phyloP scores from a whole-genome alignment of 257 asterid genomes.

The Misopates orontium region DNA sequence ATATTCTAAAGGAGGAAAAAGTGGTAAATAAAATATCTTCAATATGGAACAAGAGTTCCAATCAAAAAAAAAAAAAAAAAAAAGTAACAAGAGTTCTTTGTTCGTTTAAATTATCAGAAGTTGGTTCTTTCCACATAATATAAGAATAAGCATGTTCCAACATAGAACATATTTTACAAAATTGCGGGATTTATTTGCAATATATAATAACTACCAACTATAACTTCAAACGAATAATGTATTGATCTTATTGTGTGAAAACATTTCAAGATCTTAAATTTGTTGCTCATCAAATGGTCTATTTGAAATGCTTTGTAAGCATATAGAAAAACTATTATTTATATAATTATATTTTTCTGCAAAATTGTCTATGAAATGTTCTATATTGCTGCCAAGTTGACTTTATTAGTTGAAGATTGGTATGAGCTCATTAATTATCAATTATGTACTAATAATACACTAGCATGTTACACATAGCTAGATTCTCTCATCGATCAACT shows the following conservation, averaged over 20 bases:
- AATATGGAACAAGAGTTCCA: too few species aligned
- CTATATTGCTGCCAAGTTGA: constrained; percentile 24
- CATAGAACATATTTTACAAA: too few species aligned
- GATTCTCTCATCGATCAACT: constrained; percentile 19
- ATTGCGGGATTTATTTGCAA: too few species aligned
- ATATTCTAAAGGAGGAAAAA: neutral
- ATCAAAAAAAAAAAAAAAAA: too few species aligned
- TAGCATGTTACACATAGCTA: constrained; percentile 34
- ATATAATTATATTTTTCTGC: neutral
- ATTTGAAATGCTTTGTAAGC: neutral
- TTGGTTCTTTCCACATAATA: too few species aligned
- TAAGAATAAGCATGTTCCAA: too few species aligned
- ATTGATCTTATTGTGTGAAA: too few species aligned
- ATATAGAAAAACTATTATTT: neutral
- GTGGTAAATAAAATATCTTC: neutral
- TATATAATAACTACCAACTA: too few species aligned
- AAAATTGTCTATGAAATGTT: constrained; percentile 6
- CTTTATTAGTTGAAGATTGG: neutral
- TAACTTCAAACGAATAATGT: too few species aligned
- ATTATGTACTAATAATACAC: constrained; percentile 7
- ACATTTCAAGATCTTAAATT: too few species aligned
- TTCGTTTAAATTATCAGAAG: too few species aligned
- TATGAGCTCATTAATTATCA: neutral
- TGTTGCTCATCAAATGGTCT: neutral
- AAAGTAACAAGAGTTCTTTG: too few species aligned